A percentile compares a stretch with the other conserved stretches of the same genome.
phyloP scores from a whole-genome alignment of 179 eudicot genomes.

The Corrigiola litoralis region DNA sequence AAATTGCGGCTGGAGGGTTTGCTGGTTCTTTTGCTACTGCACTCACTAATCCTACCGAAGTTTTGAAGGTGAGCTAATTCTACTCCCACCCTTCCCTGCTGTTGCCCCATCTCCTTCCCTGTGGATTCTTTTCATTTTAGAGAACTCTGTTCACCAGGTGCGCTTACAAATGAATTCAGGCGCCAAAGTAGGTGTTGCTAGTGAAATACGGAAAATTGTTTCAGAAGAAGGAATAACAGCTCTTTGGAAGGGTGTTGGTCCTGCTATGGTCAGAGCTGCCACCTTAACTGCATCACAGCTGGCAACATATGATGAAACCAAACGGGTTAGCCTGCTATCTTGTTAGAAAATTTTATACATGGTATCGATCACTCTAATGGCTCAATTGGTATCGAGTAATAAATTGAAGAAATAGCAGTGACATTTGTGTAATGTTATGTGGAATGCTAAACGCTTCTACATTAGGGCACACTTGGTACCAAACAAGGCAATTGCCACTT shows the following conservation, averaged over 20 bases:
- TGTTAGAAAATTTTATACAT: background rate
- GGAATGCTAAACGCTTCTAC: background rate
- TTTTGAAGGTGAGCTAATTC: conserved; percentile 59
- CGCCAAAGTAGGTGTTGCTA: conserved; percentile 40
- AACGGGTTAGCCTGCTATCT: conserved; percentile 53
- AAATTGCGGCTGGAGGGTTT: conserved; percentile 92
- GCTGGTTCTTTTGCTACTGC: conserved; percentile 93
- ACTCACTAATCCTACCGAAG: conserved; percentile 84
- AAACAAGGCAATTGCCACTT: no score
- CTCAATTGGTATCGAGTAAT: background rate
- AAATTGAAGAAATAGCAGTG: background rate
- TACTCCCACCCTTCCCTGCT: background rate
- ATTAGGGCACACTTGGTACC: background rate
- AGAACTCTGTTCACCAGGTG: conserved; percentile 39
- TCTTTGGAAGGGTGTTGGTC: conserved; percentile 96
- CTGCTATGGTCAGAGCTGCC: conserved; percentile 89
- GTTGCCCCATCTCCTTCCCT: background rate
- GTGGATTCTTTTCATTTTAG: background rate
- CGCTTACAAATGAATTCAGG: conserved; percentile 73
- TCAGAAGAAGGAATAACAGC: conserved; percentile 72
- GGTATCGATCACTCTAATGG: no score
- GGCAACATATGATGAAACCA: conserved; percentile 91
- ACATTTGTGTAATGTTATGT: background rate
- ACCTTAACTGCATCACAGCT: conserved; percentile 89
- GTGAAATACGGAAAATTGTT: conserved; percentile 54